Base-by-base conservation (phyloP, 768 basidiomycete genomes). In the Pleurotus cornucopiae region DNA sequence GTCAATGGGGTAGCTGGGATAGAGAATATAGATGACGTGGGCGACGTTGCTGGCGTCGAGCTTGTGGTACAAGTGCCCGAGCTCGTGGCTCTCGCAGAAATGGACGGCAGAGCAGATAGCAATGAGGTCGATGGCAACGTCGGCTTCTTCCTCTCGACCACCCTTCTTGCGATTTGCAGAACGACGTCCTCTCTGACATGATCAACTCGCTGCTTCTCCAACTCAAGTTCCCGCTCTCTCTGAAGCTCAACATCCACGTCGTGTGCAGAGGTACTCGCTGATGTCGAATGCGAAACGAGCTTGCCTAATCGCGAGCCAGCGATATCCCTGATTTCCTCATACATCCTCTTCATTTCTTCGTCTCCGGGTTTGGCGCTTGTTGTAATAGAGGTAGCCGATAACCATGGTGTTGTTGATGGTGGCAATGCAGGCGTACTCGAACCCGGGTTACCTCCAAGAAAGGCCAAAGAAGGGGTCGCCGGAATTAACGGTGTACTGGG, bases 311-410 rank as follows among this genome's bases (percentile, higher is more conserved):
- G 79, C 45, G 77, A 70, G 5, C 85, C 81, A 9, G 80, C 85
- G 52, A 86, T 83, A 64, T 86, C 87, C 66, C 86, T 81, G 59
- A 93, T 83, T 71, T 94, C 91, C 61, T 78, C 77, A 70, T 91
- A 89, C 46, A 94, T 70, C 60, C 73, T 74, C 58, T 78, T 66
- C 58, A 91, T 68, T 40, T 85, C 82, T 38, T 69, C 70, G 43
- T 81, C 81, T 61, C 76, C 79, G 52, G 81, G 68, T 65, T 73
- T 74, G 30, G 30, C 30, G 30, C 9, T 9, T 11, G 30, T 34
- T 34, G 6, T 34, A 11, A 3, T 9, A 11, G 7, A 11, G 30
- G 30, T 34, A 11, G 30, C 30, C 30, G 30, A 34, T 34, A 34
- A 34, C 30, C 30, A 34, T 34, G 30, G 30, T 11, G 30, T 34